Conservation (phyloP, 2,329 filamentous ascomycete species). For the Penicillium sp. region DNA sequence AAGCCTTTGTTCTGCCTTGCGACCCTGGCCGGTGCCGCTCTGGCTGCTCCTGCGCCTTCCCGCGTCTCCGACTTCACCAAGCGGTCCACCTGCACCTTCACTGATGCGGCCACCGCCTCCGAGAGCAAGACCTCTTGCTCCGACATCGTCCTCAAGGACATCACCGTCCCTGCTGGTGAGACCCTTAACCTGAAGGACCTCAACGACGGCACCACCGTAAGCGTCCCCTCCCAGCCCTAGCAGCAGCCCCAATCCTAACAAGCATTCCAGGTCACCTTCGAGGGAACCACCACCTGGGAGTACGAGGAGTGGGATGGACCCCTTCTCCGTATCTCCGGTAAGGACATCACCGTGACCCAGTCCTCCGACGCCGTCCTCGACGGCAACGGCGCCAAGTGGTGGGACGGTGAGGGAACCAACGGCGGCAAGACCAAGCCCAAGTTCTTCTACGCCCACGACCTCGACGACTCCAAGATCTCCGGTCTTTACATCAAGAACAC, state of each 20-base stretch:
- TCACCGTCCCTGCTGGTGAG: slow-evolving; percentile 51
- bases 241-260: no score
- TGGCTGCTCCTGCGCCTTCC: slow-evolving; percentile 20
- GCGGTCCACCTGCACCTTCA: slow-evolving; percentile 47
- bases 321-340: slow-evolving; percentile 50
- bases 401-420: slow-evolving; percentile 54
- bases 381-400: slow-evolving; percentile 50
- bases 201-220: slow-evolving; percentile 42
- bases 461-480: slow-evolving; percentile 28
- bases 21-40: slow-evolving; percentile 18
- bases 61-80: slow-evolving; percentile 19
- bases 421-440: slow-evolving; percentile 58
- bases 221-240: no score
- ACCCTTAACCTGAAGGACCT: slow-evolving; percentile 53
- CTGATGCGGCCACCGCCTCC: slow-evolving; percentile 42
- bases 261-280: slow-evolving; percentile 46
- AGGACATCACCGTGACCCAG: no score
- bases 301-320: slow-evolving; percentile 59
- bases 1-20: no score
- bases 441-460: slow-evolving; percentile 48
- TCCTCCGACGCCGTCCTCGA: no score
- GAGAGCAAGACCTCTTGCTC: slow-evolving; percentile 47
- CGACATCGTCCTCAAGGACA: slow-evolving; percentile 46
- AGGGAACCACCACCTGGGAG: slow-evolving; percentile 57
- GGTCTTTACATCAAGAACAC: slow-evolving; percentile 32